Conservation (phyloP, 176 grass and related monocot species). For the Oryza brachyantha region DNA sequence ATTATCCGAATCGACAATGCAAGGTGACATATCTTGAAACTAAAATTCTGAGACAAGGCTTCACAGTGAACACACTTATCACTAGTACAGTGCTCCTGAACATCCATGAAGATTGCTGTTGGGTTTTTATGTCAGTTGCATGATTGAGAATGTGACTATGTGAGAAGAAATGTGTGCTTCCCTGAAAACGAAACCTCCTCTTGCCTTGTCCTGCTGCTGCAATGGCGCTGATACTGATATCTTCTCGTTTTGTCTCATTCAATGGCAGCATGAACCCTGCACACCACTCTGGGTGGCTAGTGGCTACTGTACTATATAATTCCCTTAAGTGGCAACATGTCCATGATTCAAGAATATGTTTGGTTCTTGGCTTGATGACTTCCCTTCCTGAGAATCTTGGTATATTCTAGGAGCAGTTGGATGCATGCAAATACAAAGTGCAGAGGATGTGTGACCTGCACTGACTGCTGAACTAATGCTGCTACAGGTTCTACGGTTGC, state of each 20-base stretch:
- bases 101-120: background rate
- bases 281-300: background rate
- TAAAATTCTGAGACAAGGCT: background rate
- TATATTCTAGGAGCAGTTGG: background rate
- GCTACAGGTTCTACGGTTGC: background rate
- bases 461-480: background rate
- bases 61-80: background rate
- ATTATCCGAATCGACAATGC: background rate
- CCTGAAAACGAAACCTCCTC: background rate
- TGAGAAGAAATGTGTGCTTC: background rate
- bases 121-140: background rate
- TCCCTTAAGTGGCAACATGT: background rate
- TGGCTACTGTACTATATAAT: background rate
- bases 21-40: background rate
- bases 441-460: background rate
- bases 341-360: background rate
- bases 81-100: background rate
- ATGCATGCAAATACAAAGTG: background rate
- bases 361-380: background rate
- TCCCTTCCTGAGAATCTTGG: background rate
- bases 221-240: background rate
- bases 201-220: background rate
- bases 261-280: background rate
- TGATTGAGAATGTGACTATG: background rate
- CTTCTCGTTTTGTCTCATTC: background rate